Evolutionary conservation across 495 filamentous ascomycete genomes (phyloP).

Genomic region (Astrothelium macrocarpum): DNA sequence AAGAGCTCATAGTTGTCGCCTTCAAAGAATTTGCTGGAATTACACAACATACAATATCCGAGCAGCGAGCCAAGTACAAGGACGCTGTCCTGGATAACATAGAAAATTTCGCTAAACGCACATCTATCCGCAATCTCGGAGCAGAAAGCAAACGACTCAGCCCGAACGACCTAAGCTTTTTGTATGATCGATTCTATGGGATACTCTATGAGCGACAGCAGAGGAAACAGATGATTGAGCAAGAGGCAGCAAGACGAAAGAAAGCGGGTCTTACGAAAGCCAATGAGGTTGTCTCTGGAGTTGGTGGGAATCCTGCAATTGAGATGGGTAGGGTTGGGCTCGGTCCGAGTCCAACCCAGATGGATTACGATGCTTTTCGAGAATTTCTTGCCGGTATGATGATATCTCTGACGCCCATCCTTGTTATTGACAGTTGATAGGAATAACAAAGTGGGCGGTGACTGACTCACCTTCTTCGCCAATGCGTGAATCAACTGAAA

Average conservation of each 20-base stretch:
- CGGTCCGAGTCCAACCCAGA: constrained; percentile 75
- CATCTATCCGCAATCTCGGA: constrained; percentile 88
- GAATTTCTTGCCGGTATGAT: constrained; percentile 67
- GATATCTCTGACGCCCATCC: background rate
- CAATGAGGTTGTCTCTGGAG: constrained; percentile 38
- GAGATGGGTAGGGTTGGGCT: constrained; percentile 81
- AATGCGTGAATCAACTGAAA: constrained; percentile 47
- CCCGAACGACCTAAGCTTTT: constrained; percentile 70
- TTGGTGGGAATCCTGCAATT: constrained; percentile 38
- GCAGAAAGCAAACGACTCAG: constrained; percentile 87
- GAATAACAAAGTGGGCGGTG: constrained; percentile 82
- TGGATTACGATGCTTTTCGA: constrained; percentile 94
- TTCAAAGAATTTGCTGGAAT: constrained; percentile 96
- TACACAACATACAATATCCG: constrained; percentile 81
- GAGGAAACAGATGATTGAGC: constrained; percentile 63
- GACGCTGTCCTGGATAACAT: constrained; percentile 86
- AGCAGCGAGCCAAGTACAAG: constrained; percentile 85
- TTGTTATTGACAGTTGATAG: constrained; percentile 9
- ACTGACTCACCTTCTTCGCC: constrained; percentile 59
- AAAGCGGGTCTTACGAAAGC: constrained; percentile 50
- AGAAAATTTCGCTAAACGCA: constrained; percentile 93
- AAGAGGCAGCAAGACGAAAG: constrained; percentile 57
- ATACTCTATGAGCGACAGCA: constrained; percentile 85
- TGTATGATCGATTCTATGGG: constrained; percentile 90
- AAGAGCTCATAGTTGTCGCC: constrained; percentile 96